phyloP scores from a whole-genome alignment of 2,329 filamentous ascomycete species.

The Nigrospora osmanthi region DNA sequence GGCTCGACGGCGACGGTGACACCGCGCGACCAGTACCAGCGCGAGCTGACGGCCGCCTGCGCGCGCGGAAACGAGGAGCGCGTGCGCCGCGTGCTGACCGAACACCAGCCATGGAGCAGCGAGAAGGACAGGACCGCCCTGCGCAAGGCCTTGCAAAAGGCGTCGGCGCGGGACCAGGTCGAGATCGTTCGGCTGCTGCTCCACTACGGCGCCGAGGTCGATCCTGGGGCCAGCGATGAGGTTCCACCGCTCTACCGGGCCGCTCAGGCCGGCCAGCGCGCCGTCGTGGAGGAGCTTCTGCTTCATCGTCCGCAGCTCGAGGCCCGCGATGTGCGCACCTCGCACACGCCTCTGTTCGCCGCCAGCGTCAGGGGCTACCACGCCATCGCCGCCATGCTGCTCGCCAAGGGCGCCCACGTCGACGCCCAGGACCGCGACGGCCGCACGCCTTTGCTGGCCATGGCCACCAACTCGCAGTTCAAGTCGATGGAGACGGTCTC shows the following conservation, averaged over 20 bases:
- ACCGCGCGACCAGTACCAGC: constrained; percentile 26
- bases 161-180: constrained; percentile 25
- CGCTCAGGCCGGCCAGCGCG: constrained; percentile 26
- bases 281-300: constrained; percentile 24
- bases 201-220: constrained; percentile 26
- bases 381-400: constrained; percentile 20
- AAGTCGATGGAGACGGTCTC: constrained; percentile 31
- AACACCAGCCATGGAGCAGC: constrained; percentile 24
- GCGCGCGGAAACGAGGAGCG: constrained; percentile 27
- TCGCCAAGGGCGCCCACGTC: constrained; percentile 22
- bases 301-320: constrained; percentile 22
- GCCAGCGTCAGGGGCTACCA: constrained; percentile 25
- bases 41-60: constrained; percentile 26
- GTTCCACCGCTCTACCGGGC: constrained; percentile 27
- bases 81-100: constrained; percentile 25
- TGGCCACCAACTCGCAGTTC: constrained; percentile 23
- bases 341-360: constrained; percentile 27
- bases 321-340: constrained; percentile 17
- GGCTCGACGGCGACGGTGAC: constrained; percentile 6
- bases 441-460: constrained; percentile 25
- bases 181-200: constrained; percentile 27
- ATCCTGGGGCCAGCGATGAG: constrained; percentile 24
- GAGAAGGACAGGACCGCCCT: constrained; percentile 25
- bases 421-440: constrained; percentile 26
- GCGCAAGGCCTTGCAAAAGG: constrained; percentile 28